Percentiles rank a stretch among this genome's conserved stretches.
Conservation (phyloP, 2,329 filamentous ascomycete genomes). For the Ceratocystis destructans region DNA sequence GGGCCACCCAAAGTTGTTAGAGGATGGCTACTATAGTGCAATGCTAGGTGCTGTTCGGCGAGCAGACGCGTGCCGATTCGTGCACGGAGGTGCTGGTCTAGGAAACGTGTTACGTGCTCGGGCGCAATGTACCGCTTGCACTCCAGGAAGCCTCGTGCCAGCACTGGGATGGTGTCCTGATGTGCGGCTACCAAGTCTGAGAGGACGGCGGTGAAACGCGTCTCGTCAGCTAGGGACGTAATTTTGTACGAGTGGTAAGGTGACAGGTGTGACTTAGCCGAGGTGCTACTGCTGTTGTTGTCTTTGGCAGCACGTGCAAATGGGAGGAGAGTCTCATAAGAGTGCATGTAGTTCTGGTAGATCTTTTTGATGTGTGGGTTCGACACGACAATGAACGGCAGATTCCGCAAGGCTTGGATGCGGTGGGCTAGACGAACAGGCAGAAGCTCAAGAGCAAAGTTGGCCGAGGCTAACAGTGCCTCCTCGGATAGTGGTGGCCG, state of each 20-base stretch:
- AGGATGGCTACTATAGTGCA: constrained; percentile 50
- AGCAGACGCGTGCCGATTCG: constrained; percentile 88
- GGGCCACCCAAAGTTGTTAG: constrained; percentile 28
- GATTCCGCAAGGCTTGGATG: constrained; percentile 80
- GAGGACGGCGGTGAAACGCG: constrained; percentile 80
- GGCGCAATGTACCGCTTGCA: constrained; percentile 80
- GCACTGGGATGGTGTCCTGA: constrained; percentile 80
- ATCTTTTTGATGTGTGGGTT: constrained; percentile 91
- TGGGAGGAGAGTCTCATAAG: constrained; percentile 75
- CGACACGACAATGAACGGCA: constrained; percentile 96
- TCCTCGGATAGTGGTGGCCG: constrained; percentile 69
- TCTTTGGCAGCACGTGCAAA: constrained; percentile 43
- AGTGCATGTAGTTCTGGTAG: constrained; percentile 92
- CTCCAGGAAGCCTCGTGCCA: constrained; percentile 86
- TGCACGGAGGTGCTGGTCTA: constrained; percentile 86
- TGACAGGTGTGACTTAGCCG: background rate
- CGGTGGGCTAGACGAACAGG: constrained; percentile 86
- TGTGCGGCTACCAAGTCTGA: constrained; percentile 93
- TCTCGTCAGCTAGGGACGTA: constrained; percentile 47
- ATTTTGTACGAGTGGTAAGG: constrained; percentile 34
- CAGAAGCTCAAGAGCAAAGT: constrained; percentile 86
- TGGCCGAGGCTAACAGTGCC: constrained; percentile 76
- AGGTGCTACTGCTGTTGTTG: constrained; percentile 12
- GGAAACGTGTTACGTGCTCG: constrained; percentile 70
- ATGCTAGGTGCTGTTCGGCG: constrained; percentile 89